Evolutionary conservation across 2,329 filamentous ascomycete genomes (phyloP).

Genomic region (Hypoxylon sp.): DNA sequence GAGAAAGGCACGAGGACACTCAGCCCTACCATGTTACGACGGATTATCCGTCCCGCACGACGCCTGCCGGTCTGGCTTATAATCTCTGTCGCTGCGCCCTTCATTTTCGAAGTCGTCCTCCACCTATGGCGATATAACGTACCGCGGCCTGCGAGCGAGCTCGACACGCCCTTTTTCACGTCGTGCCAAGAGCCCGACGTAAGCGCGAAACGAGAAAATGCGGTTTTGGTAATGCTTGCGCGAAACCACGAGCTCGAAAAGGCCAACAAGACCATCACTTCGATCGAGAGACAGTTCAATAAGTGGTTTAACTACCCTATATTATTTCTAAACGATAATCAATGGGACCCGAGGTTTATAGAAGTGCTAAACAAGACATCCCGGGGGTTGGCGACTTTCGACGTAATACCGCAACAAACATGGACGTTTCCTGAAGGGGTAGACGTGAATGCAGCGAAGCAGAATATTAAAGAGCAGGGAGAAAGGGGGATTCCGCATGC

Average conservation of each 20-base stretch:
- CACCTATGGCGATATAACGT: conserved; percentile 54
- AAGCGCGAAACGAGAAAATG: conserved; percentile 56
- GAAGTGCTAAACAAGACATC: conserved; percentile 54
- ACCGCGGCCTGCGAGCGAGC: conserved; percentile 52
- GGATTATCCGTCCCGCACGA: conserved; percentile 51
- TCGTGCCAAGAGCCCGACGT: conserved; percentile 57
- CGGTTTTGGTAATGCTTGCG: conserved; percentile 61
- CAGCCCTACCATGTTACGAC: conserved; percentile 47
- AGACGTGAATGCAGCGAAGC: conserved; percentile 49
- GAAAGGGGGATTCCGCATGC: conserved; percentile 54
- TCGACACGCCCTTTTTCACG: conserved; percentile 57
- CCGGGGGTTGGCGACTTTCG: conserved; percentile 56
- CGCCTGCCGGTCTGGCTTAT: conserved; percentile 50
- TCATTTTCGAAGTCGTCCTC: conserved; percentile 53
- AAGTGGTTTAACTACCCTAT: conserved; percentile 61
- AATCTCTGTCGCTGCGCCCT: conserved; percentile 49
- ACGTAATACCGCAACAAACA: conserved; percentile 56
- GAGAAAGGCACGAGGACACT: conserved; percentile 35
- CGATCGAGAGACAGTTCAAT: conserved; percentile 60
- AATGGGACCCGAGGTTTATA: conserved; percentile 57
- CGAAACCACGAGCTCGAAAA: conserved; percentile 58
- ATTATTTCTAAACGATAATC: conserved; percentile 61
- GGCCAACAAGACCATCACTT: conserved; percentile 56
- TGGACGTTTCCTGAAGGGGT: conserved; percentile 58
- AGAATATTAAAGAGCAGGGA: conserved; percentile 53